Percentiles rank a stretch among this genome's conserved stretches.
phyloP scores from a whole-genome alignment of 2,329 filamentous ascomycete genomes.

The Decorospora gaudefroyi region DNA sequence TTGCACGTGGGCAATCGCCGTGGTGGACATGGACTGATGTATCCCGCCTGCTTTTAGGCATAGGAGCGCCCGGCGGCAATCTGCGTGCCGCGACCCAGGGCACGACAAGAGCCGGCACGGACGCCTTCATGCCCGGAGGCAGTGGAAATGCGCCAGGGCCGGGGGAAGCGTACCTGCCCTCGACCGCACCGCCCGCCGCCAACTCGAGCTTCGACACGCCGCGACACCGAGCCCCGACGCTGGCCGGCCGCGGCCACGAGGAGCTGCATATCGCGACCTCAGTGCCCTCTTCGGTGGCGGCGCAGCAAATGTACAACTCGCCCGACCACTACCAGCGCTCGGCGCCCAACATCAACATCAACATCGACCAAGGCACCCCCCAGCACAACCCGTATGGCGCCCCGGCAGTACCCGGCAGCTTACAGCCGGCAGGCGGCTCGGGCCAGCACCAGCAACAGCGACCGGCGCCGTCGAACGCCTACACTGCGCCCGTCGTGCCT shows the following conservation, averaged over 20 bases:
- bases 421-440: slow-evolving; percentile 58
- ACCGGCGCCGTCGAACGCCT: slow-evolving; percentile 58
- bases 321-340: slow-evolving; percentile 56
- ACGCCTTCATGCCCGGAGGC: slow-evolving; percentile 50
- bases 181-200: slow-evolving; percentile 42
- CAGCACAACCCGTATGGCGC: slow-evolving; percentile 53
- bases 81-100: slow-evolving; percentile 48
- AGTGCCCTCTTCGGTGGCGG: slow-evolving; percentile 50
- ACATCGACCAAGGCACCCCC: slow-evolving; percentile 62
- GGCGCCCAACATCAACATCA: slow-evolving; percentile 63
- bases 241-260: slow-evolving; percentile 56
- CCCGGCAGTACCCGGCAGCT: slow-evolving; percentile 60
- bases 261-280: slow-evolving; percentile 59
- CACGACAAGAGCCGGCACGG: slow-evolving; percentile 51
- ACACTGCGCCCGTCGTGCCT: slow-evolving; percentile 63
- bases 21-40: slow-evolving; percentile 9
- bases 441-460: slow-evolving; percentile 51
- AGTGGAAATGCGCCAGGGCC: slow-evolving; percentile 33
- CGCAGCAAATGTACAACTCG: slow-evolving; percentile 53
- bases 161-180: slow-evolving; percentile 22
- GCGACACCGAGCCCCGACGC: slow-evolving; percentile 52
- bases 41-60: slow-evolving; percentile 26
- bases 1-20: neutral
- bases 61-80: slow-evolving; percentile 52
- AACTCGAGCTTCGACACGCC: slow-evolving; percentile 57